A percentile compares a stretch with the other conserved stretches of the same genome.
phyloP scores from a whole-genome alignment of 2,329 filamentous ascomycete genomes.

The Phaeoacremonium minimum region DNA sequence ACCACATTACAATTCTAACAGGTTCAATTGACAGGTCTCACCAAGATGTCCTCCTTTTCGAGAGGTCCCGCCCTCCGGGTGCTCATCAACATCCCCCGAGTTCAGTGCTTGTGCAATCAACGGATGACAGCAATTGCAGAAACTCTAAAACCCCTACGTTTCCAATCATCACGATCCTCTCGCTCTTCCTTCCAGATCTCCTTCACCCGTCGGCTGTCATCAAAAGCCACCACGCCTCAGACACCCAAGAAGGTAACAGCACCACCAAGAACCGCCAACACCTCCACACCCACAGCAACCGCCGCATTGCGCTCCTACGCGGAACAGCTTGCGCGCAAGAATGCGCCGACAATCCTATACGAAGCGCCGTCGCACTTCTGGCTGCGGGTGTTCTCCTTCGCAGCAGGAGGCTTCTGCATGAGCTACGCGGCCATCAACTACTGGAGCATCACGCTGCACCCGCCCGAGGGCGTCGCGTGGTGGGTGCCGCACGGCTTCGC shows the following conservation, averaged over 20 bases:
- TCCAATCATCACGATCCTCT: no score
- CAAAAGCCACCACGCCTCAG: no score
- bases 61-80: conserved; percentile 20
- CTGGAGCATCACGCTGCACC: conserved; percentile 41
- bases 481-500: conserved; percentile 57
- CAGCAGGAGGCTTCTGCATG: conserved; percentile 49
- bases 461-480: conserved; percentile 44
- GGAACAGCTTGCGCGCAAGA: conserved; percentile 50
- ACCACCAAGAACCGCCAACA: neutral
- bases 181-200: conserved; percentile 10
- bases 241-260: conserved; percentile 1
- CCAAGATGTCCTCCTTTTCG: conserved; percentile 28
- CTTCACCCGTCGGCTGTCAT: no score
- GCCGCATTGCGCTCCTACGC: conserved; percentile 31
- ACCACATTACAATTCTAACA: neutral
- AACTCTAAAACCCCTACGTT: no score
- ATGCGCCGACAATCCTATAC: conserved; percentile 58
- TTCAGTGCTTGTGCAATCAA: conserved; percentile 4
- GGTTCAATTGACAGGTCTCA: neutral
- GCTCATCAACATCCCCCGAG: conserved; percentile 14
- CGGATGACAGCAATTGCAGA: conserved; percentile 3
- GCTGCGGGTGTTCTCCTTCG: conserved; percentile 58
- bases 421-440: conserved; percentile 46
- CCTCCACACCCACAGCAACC: conserved; percentile 6
- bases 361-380: conserved; percentile 59